A percentile compares a stretch with the other conserved stretches of the same genome.
These are phyloP conservation scores for Trichaptum fuscoviolaceum DNA, from an alignment of 768 basidiomycete genomes.

Conservation along the genomic window DNA sequence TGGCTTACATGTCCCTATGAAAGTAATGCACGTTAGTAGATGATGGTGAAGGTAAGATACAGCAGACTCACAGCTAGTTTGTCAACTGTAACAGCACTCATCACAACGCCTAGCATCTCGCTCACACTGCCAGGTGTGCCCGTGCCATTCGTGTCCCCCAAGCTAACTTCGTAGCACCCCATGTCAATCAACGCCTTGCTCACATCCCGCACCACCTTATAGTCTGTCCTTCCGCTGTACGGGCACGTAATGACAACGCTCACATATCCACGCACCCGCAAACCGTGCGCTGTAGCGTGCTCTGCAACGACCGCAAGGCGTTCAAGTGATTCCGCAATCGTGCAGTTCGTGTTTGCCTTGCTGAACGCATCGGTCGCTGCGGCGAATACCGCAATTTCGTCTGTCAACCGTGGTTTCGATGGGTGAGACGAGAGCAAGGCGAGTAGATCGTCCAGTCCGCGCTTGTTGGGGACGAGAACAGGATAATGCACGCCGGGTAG, in stretches of 20 bases:
- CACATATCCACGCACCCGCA: slow-evolving; percentile 80
- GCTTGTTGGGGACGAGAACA: not conserved
- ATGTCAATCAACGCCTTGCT: slow-evolving; percentile 70
- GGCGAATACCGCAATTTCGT: slow-evolving; percentile 87
- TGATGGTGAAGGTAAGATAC: slow-evolving; percentile 3
- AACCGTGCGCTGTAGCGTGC: slow-evolving; percentile 50
- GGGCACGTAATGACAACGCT: slow-evolving; percentile 83
- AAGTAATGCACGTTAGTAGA: not conserved
- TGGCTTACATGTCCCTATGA: slow-evolving; percentile 50
- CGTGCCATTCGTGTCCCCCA: slow-evolving; percentile 89
- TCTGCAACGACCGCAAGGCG: slow-evolving; percentile 57
- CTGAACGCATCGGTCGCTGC: slow-evolving; percentile 86
- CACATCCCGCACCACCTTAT: slow-evolving; percentile 58
- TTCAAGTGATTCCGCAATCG: slow-evolving; percentile 63
- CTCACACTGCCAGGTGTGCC: slow-evolving; percentile 69
- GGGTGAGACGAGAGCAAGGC: slow-evolving; percentile 39
- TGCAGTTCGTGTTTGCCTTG: slow-evolving; percentile 78
- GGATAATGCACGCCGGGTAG: slow-evolving; percentile 45
- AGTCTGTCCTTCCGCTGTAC: slow-evolving; percentile 74
- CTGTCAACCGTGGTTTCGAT: slow-evolving; percentile 46
- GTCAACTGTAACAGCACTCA: slow-evolving; percentile 51
- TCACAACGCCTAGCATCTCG: slow-evolving; percentile 66
- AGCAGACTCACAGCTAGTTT: slow-evolving; percentile 57
- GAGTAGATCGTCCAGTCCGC: slow-evolving; percentile 38
- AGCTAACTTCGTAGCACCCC: slow-evolving; percentile 91